Conservation (phyloP, 768 basidiomycete genomes). For the Leccinum longicurvipes region DNA sequence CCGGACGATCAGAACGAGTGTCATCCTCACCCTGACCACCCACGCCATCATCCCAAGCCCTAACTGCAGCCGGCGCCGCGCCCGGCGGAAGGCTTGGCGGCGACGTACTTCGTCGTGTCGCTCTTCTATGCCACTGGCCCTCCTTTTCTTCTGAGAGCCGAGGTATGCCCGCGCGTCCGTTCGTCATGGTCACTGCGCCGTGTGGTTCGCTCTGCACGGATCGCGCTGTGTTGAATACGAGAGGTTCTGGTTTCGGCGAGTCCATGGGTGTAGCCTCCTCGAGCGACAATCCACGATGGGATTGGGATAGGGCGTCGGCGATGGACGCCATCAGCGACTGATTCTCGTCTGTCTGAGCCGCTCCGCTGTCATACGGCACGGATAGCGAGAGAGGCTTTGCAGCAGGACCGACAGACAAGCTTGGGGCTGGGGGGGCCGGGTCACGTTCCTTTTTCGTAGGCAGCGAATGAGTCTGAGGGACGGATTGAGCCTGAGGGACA, state of each 20-base stretch:
- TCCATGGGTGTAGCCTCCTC: slow-evolving; percentile 21
- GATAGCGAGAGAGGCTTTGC: slow-evolving; percentile 6
- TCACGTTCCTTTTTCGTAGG: slow-evolving; percentile 44
- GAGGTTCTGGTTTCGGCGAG: slow-evolving; percentile 34
- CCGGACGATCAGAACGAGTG: slow-evolving; percentile 29
- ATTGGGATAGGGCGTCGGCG: slow-evolving; percentile 34
- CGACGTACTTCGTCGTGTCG: slow-evolving; percentile 30
- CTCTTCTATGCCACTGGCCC: slow-evolving; percentile 20
- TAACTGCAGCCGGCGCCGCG: slow-evolving; percentile 37
- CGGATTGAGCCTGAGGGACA: background rate
- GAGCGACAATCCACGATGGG: slow-evolving; percentile 23
- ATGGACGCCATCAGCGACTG: slow-evolving; percentile 39
- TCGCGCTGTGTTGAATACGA: slow-evolving; percentile 4
- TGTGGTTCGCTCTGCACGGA: slow-evolving; percentile 17
- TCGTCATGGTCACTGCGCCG: slow-evolving; percentile 13
- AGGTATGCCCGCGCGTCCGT: slow-evolving; percentile 11
- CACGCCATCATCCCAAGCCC: slow-evolving; percentile 35
- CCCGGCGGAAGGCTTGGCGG: slow-evolving; percentile 43
- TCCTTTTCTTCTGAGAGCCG: slow-evolving; percentile 12
- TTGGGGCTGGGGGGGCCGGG: slow-evolving; percentile 3
- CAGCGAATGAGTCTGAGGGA: slow-evolving; percentile 60
- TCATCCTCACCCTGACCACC: slow-evolving; percentile 32
- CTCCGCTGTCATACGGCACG: slow-evolving; percentile 6
- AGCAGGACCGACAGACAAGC: slow-evolving; percentile 10
- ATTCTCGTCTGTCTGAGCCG: slow-evolving; percentile 17